A percentile compares a stretch with the other conserved stretches of the same genome.
Conservation (phyloP, 495 filamentous ascomycete species). For the Penicillium coprophilum region DNA sequence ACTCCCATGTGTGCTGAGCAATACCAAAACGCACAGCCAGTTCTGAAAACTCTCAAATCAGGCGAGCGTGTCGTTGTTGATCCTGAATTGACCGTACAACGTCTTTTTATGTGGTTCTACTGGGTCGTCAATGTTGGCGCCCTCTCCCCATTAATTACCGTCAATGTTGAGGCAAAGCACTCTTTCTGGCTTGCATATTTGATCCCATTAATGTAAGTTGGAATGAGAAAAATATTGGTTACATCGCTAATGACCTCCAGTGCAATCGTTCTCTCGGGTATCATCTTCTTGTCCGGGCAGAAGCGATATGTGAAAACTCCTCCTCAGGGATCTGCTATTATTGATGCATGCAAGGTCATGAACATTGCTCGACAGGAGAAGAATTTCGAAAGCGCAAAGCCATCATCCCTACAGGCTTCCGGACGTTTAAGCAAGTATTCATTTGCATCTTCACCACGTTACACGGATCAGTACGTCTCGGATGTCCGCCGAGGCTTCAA, state of each 20-base stretch:
- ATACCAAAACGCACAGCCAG: slow-evolving; percentile 37
- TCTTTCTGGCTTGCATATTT: slow-evolving; percentile 67
- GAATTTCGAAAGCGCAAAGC: slow-evolving; percentile 26
- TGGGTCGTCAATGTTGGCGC: slow-evolving; percentile 36
- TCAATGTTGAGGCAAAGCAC: slow-evolving; percentile 28
- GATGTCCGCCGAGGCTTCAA: slow-evolving; percentile 47
- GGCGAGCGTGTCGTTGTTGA: slow-evolving; percentile 64
- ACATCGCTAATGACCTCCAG: slow-evolving; percentile 2
- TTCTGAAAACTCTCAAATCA: slow-evolving; percentile 38
- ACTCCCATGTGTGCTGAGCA: slow-evolving; percentile 51
- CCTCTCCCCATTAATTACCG: slow-evolving; percentile 32
- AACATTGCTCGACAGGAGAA: slow-evolving; percentile 22
- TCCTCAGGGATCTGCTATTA: slow-evolving; percentile 46
- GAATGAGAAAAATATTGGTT: neutral
- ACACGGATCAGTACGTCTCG: slow-evolving; percentile 49
- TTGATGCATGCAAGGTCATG: slow-evolving; percentile 39
- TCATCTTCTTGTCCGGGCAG: slow-evolving; percentile 12
- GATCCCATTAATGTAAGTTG: slow-evolving; percentile 31
- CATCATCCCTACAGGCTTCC: slow-evolving; percentile 12
- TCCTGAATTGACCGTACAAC: slow-evolving; percentile 52
- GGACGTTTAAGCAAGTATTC: slow-evolving; percentile 11
- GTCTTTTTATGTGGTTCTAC: slow-evolving; percentile 38
- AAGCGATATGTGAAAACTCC: slow-evolving; percentile 36
- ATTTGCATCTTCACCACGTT: slow-evolving; percentile 5
- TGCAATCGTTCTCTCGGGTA: slow-evolving; percentile 18